These are phyloP conservation scores for Tylopilus felleus DNA, from an alignment of 768 basidiomycete species.

Conservation along the genomic window DNA sequence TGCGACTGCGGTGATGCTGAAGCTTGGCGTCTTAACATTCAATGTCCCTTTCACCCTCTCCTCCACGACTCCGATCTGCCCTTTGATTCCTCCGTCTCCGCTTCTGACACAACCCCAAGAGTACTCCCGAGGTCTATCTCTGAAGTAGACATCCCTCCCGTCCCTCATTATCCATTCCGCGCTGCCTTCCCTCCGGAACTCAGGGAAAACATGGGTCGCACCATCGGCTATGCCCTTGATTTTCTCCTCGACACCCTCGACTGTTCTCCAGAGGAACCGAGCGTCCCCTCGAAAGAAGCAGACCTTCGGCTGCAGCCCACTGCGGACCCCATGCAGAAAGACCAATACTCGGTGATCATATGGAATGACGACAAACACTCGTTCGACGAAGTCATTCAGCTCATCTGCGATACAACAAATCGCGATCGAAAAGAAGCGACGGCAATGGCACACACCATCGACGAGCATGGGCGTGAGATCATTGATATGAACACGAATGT, in stretches of 20 bases:
- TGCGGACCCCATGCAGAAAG: conserved; percentile 74
- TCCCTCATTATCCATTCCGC: conserved; percentile 57
- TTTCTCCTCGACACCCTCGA: conserved; percentile 82
- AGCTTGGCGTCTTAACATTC: conserved; percentile 70
- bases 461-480: conserved; percentile 78
- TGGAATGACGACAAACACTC: conserved; percentile 99
- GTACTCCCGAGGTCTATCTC: conserved; percentile 37
- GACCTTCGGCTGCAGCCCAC: conserved; percentile 73
- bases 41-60: conserved; percentile 76
- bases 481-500: conserved; percentile 66
- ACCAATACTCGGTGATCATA: conserved; percentile 76
- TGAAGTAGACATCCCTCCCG: conserved; percentile 53
- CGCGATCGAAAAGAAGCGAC: conserved; percentile 56
- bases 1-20: conserved; percentile 95
- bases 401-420: conserved; percentile 54
- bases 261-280: conserved; percentile 74
- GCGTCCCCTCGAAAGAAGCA: conserved; percentile 61
- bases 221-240: conserved; percentile 75
- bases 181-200: conserved; percentile 60
- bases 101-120: conserved; percentile 41
- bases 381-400: conserved; percentile 78
- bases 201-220: conserved; percentile 68
- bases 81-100: conserved; percentile 8
- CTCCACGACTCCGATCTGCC: conserved; percentile 18
- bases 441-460: conserved; percentile 56